Base-by-base conservation (phyloP, 108 stramenopile species). In the Conticribra guillardii region DNA sequence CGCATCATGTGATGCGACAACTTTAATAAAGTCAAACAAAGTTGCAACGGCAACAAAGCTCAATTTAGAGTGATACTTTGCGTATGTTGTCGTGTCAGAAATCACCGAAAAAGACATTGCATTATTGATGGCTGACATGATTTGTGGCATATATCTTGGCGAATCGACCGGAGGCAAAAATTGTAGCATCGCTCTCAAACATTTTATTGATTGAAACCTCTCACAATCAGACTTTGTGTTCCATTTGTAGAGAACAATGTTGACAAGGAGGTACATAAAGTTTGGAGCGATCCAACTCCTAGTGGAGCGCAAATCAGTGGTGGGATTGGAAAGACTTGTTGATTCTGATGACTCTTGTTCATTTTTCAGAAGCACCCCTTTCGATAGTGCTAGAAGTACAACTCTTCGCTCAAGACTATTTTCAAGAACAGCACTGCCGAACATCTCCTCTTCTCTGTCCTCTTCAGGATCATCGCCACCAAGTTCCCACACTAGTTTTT, bases 211-310 rank as follows among this genome's bases (percentile, higher is more conserved):
- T 57, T 82, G 83, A 49, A 86, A 63, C 41, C 80, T 66, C 26
- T 93, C 89, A 32, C 44, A 46, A 18, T 64, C 37, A 2, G 77
- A 64, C 27, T 80, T 76, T 16, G 69, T 58, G 3, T 71, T 54
- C 90, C 89, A 91, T 46, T 76, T 64, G 19, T 73, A 69, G 46
- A 89, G 84, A 9, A 94, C 84, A 45, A 89, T 73, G 50, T 88
- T 91, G 34, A 91, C 90, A 24, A 94, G 44, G 0, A 94, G 82
- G 63, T 81, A 89, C 90, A 94, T 87, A 50, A 94, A 91, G 67
- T 89, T 78, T 49, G 75, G 63, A 2, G 87, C 76, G 8, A 94
- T 81, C 92, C 90, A 91, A n/a, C 69, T 45, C 9, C 74, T 65
- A 34, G 73, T 82, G 50, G 75, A 55, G 22, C 65, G 63, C 9